Evolutionary conservation across 345 rosid species (phyloP).

Genomic region (Toxicodendron radicans): DNA sequence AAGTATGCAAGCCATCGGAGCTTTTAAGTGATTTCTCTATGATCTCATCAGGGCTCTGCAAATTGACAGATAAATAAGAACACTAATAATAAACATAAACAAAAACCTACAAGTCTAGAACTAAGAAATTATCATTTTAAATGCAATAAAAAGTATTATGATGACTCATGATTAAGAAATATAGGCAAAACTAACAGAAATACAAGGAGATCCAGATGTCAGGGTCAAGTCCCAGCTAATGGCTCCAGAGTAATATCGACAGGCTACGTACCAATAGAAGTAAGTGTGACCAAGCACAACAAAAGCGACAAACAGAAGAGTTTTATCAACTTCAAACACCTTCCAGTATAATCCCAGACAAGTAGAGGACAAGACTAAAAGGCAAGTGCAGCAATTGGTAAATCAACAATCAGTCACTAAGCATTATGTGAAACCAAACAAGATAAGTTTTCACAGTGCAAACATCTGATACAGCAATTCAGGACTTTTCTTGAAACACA

Average conservation of each 20-base stretch:
- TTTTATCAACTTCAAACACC: background rate
- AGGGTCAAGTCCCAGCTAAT: conserved; percentile 7
- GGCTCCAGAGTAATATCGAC: conserved; percentile 1
- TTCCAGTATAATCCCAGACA: background rate
- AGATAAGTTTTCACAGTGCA: background rate
- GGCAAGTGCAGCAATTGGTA: background rate
- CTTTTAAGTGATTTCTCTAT: conserved; percentile 57
- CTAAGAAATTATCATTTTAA: background rate
- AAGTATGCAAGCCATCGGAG: conserved; percentile 60
- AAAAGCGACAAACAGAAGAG: background rate
- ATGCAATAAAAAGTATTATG: background rate
- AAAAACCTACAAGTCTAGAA: background rate
- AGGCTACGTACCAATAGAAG: background rate
- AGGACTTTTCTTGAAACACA: background rate
- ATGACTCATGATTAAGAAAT: background rate
- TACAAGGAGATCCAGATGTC: conserved; percentile 2
- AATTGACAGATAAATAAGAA: conserved; percentile 22
- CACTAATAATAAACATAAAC: conserved; percentile 5
- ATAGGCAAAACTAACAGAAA: background rate
- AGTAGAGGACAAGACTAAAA: background rate
- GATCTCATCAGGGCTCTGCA: conserved; percentile 90
- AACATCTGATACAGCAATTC: background rate
- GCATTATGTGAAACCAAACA: background rate
- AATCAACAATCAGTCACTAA: background rate
- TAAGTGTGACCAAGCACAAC: background rate